Base-by-base conservation (phyloP, 2,329 filamentous ascomycete genomes). In the Sarocladium brachiariae region DNA sequence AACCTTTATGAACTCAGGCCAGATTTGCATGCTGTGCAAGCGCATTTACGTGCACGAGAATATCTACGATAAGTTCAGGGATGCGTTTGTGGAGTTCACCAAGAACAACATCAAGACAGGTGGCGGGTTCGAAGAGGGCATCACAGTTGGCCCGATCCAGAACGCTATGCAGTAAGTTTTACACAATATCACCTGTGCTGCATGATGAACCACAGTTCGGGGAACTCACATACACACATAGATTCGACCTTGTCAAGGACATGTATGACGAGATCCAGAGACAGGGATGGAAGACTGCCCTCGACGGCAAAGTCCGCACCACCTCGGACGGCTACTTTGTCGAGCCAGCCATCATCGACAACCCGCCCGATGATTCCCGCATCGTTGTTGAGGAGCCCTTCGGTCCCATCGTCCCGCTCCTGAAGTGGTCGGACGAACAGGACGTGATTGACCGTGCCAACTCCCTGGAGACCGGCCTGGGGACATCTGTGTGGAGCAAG, bases 361-460 rank as follows among this genome's bases (percentile, higher is more conserved):
- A 80, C 57, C 80, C 80, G 1, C 74, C 77, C 0, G 77, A 82
- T 31, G 64, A 74, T 49, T 77, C 78, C 0, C 67, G 71, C 0
- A 74, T 85, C 27, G 78, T 83, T 1, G 64, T 67, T 2, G 78
- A 78, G 55, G 78, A 81, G 59, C 75, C 72, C 0, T 68, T 68
- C 35, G 76, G 45, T 72, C 84, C 84, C 0, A 80, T 87, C 27
- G 71, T 86, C 1, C 83, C 83, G 0, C 65, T 86, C 7, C 59
- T 85, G 51, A 75, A 72, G 18, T 87, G 81, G 81, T 68, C 68
- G 0, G 71, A 76, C 24, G 82, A 87, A 53, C 74, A 74, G 4
- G 80, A 84, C 16, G 78, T 83, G 0, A 65, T 86, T 25, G 60
- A 61, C 1, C 71, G 78, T 3, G 80, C 76, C 1, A 84, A 83